These are phyloP conservation scores for Annulohypoxylon bovei DNA, from an alignment of 495 filamentous ascomycete genomes.

Conservation along the genomic window DNA sequence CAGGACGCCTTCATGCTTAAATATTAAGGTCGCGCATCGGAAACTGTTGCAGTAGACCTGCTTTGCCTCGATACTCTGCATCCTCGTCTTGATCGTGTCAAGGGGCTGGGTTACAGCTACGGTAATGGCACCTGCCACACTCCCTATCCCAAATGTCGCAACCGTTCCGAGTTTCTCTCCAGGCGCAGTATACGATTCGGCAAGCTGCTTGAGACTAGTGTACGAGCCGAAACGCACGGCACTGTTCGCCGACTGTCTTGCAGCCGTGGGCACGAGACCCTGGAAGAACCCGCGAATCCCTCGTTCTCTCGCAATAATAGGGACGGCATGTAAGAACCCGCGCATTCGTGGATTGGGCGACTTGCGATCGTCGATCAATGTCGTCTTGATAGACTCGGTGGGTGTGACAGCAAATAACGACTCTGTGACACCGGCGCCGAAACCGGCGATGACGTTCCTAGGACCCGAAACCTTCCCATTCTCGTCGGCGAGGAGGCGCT, in stretches of 20 bases:
- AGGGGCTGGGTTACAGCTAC: slow-evolving; percentile 92
- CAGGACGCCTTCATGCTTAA: slow-evolving; percentile 86
- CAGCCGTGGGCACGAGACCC: slow-evolving; percentile 94
- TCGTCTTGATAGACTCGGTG: slow-evolving; percentile 98
- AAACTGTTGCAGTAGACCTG: slow-evolving; percentile 88
- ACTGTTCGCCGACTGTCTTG: slow-evolving; percentile 92
- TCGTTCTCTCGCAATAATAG: slow-evolving; percentile 85
- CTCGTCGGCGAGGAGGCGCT: slow-evolving; percentile 80
- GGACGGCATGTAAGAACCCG: slow-evolving; percentile 90
- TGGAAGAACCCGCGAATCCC: slow-evolving; percentile 94
- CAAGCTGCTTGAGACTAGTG: slow-evolving; percentile 87
- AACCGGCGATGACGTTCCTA: slow-evolving; percentile 89
- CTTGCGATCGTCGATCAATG: slow-evolving; percentile 97
- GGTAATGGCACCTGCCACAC: slow-evolving; percentile 88
- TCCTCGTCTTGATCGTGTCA: slow-evolving; percentile 95
- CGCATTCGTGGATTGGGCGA: slow-evolving; percentile 82
- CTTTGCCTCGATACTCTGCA: slow-evolving; percentile 95
- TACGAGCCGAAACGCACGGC: slow-evolving; percentile 91
- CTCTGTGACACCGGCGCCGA: slow-evolving; percentile 94
- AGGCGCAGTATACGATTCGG: slow-evolving; percentile 89
- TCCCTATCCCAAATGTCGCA: slow-evolving; percentile 91
- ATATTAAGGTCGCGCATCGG: slow-evolving; percentile 82
- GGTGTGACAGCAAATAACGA: slow-evolving; percentile 93
- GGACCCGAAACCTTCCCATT: slow-evolving; percentile 91
- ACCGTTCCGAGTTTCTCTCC: slow-evolving; percentile 94